These are phyloP conservation scores for Rhizopus microsporus DNA, from an alignment of 371 early-diverging fungal genomes.

Conservation along the genomic window DNA sequence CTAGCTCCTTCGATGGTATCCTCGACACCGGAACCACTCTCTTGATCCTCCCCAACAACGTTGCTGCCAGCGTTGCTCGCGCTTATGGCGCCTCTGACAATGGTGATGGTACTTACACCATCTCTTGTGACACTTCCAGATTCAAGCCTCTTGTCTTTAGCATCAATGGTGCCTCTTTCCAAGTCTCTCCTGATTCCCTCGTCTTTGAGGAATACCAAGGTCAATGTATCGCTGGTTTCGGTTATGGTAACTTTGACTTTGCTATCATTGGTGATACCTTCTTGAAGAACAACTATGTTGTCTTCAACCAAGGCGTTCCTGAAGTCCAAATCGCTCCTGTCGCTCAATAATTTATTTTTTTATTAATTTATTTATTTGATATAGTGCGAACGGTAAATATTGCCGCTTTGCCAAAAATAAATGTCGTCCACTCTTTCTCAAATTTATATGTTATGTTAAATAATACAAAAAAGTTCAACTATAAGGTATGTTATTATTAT, in stretches of 20 bases:
- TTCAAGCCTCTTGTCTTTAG: slow-evolving; percentile 18
- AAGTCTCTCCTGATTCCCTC: slow-evolving; percentile 19
- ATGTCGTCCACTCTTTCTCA: too few relatives aligned
- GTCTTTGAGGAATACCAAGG: slow-evolving; percentile 14
- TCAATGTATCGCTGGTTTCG: slow-evolving; percentile 20
- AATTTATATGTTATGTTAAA: too few relatives aligned
- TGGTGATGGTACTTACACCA: slow-evolving; percentile 26
- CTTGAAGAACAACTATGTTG: slow-evolving; percentile 49
- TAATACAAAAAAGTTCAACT: too few relatives aligned
- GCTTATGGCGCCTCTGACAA: slow-evolving; percentile 24
- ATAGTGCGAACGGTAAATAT: too few relatives aligned
- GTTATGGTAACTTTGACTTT: slow-evolving; percentile 18
- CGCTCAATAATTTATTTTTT: not conserved
- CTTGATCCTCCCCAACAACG: slow-evolving; percentile 49
- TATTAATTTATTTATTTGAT: too few relatives aligned
- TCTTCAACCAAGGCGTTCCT: slow-evolving; percentile 32
- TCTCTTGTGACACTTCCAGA: slow-evolving; percentile 16
- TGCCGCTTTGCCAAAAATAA: too few relatives aligned
- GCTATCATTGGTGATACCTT: slow-evolving; percentile 48
- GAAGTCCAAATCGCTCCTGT: slow-evolving; percentile 24
- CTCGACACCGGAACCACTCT: slow-evolving; percentile 66
- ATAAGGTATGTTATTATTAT: too few relatives aligned
- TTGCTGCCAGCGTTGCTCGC: slow-evolving; percentile 25
- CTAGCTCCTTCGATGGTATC: slow-evolving; percentile 37
- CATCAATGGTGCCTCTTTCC: slow-evolving; percentile 15